Conservation (phyloP, 2,329 filamentous ascomycete genomes). For the Penicillium digitatum region DNA sequence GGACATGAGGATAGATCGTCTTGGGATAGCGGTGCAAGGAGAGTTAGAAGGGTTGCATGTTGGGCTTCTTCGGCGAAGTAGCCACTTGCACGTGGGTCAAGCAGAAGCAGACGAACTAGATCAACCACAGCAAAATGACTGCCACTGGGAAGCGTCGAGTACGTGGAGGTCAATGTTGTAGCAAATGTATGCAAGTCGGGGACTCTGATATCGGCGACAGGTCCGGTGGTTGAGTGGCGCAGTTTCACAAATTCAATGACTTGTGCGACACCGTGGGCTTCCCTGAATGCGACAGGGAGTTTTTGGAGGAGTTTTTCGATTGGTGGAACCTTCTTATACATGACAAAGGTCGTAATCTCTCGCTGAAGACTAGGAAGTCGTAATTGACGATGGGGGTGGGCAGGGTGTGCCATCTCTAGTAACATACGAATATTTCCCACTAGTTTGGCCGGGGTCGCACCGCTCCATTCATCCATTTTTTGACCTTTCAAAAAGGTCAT, state of each 20-base stretch:
- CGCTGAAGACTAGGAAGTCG: slow-evolving; percentile 67
- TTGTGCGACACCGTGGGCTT: slow-evolving; percentile 57
- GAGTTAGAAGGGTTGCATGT: slow-evolving; percentile 58
- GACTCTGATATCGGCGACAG: slow-evolving; percentile 63
- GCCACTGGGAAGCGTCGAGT: slow-evolving; percentile 57
- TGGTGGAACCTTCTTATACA: slow-evolving; percentile 75
- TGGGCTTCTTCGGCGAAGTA: slow-evolving; percentile 74
- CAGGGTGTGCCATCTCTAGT: slow-evolving; percentile 68
- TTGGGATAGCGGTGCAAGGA: slow-evolving; percentile 49
- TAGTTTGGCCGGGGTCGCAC: slow-evolving; percentile 66
- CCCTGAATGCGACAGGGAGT: slow-evolving; percentile 59
- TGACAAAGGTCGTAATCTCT: slow-evolving; percentile 62
- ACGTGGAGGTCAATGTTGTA: slow-evolving; percentile 55
- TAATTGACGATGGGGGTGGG: slow-evolving; percentile 70
- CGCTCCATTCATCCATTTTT: slow-evolving; percentile 75
- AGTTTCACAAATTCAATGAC: slow-evolving; percentile 67
- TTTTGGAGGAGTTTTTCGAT: slow-evolving; percentile 77
- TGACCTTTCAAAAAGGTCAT: slow-evolving; percentile 75
- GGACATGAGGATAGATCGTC: slow-evolving; percentile 58
- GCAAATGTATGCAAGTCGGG: slow-evolving; percentile 67
- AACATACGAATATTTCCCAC: slow-evolving; percentile 69
- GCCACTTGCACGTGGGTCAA: slow-evolving; percentile 73
- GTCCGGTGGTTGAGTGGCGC: slow-evolving; percentile 48
- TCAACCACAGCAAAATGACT: slow-evolving; percentile 79
- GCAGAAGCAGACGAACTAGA: slow-evolving; percentile 70